A percentile compares a stretch with the other conserved stretches of the same genome.
Conservation (phyloP, 106 monocot species). For the Dendrobium officinale region DNA sequence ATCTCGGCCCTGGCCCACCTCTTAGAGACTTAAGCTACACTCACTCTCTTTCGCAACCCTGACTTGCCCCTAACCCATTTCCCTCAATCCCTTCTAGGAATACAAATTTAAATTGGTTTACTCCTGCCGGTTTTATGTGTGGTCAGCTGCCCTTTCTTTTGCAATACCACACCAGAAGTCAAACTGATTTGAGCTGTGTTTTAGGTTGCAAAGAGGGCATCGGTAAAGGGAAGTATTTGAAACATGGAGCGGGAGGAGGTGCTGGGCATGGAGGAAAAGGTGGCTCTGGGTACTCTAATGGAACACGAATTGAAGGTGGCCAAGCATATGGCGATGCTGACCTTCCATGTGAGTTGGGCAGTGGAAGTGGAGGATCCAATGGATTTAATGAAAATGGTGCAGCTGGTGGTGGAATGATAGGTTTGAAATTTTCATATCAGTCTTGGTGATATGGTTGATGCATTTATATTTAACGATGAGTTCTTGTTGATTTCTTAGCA, state of each 20-base stretch:
- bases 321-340: slow-evolving; percentile 69
- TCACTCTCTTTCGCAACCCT: neutral
- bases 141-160: neutral
- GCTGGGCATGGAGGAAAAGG: slow-evolving; percentile 95
- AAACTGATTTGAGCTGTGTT: slow-evolving; percentile 6
- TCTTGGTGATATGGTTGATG: neutral
- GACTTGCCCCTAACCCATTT: neutral
- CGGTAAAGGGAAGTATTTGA: slow-evolving; percentile 67
- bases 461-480: neutral
- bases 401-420: slow-evolving; percentile 93
- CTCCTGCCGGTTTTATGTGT: neutral
- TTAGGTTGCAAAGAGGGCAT: slow-evolving; percentile 88
- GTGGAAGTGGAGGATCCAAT: slow-evolving; percentile 64
- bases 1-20: neutral
- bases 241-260: slow-evolving; percentile 86
- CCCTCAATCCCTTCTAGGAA: neutral
- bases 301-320: slow-evolving; percentile 63
- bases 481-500: neutral
- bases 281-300: slow-evolving; percentile 81
- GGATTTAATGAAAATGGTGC: slow-evolving; percentile 50
- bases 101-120: neutral
- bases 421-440: slow-evolving; percentile 25
- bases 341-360: slow-evolving; percentile 93
- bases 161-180: neutral
- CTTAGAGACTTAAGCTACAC: neutral